Base-by-base conservation (phyloP, 169 alveolate genomes). In the Cryptosporidium viatorum region DNA sequence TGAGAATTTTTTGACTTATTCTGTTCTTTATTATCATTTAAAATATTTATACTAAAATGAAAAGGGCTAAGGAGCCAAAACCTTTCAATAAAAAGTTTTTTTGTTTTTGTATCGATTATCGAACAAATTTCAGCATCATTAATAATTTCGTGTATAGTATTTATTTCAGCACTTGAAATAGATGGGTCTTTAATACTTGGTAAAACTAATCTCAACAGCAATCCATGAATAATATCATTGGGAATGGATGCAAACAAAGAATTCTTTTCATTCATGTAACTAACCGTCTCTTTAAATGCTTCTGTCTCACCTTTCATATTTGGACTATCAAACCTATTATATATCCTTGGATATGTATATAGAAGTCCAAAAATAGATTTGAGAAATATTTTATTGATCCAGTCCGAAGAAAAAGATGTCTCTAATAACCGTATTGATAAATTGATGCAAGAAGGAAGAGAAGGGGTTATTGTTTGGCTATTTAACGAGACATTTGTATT, bases 401-500 rank as follows among this genome's bases (percentile, higher is more conserved):
- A 80, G 50, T 80, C 89, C 4, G 89, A 29, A 39, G 70, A 59
- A 41, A 80, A 65, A 12, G 89, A 62, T 23, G 59, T 31, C 7
- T 80, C 89, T 55, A 80, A 18, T 43, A 80, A 58, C 33, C 89
- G n/a, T 41, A 80, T 80, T 10, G 89, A 80, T 41, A 80, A 67
- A 62, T 80, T 65, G 29, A 80, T 80, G 62, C 89, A 80, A 3
- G 89, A 62, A 26, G 89, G 89, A 18, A 65, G 41, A 31, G 65
- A 62, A 41, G 89, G 69, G 14, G 50, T 37, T 21, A 59, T 4
- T 31, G 33, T 26, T 55, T 73, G 86, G 70, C 10, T 80, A 80
- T 21, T 60, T 18, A 23, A 29, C 9, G 50, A 41, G 45, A 39
- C 9, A 62, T 31, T 43, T 43, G 12, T 6, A 12, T 59, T 35